Evolutionary conservation across 2,329 filamentous ascomycete genomes (phyloP).

Genomic region (Tricladium varicosporioides): DNA sequence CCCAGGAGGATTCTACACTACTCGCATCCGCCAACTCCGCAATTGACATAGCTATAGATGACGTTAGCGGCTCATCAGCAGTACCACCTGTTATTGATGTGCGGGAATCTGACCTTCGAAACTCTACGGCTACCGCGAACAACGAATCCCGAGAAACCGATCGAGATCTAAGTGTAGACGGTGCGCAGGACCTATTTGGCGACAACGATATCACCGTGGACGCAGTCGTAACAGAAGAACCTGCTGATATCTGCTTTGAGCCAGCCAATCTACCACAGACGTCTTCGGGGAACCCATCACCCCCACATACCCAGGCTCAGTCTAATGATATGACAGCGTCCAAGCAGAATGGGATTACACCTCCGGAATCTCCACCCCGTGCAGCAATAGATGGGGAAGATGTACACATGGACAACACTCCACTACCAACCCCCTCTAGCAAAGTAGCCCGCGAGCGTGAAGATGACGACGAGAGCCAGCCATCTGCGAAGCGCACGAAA

Average conservation of each 20-base stretch:
- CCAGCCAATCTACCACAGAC: background rate
- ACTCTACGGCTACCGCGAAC: slow-evolving; percentile 16
- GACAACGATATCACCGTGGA: background rate
- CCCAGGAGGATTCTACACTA: slow-evolving; percentile 8
- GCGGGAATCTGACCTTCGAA: slow-evolving; percentile 32
- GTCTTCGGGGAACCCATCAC: background rate
- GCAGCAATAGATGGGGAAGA: slow-evolving; percentile 16
- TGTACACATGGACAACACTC: slow-evolving; percentile 35
- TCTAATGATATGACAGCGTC: background rate
- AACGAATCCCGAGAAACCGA: background rate
- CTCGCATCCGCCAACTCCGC: slow-evolving; percentile 19
- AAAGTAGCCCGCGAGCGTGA: slow-evolving; percentile 77
- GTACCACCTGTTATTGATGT: slow-evolving; percentile 33
- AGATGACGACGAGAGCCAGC: slow-evolving; percentile 65
- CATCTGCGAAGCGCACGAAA: slow-evolving; percentile 76
- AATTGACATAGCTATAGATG: slow-evolving; percentile 27
- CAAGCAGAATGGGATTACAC: background rate
- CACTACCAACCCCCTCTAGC: slow-evolving; percentile 31
- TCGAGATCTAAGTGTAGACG: slow-evolving; percentile 8
- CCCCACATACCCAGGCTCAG: background rate
- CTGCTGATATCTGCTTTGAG: too few relatives aligned
- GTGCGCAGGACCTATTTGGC: slow-evolving; percentile 1
- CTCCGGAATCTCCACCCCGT: background rate
- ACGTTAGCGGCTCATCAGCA: slow-evolving; percentile 23
- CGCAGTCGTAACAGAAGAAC: background rate